phyloP scores from a whole-genome alignment of 805 yeast genomes.

The Spathaspora gorwiae region DNA sequence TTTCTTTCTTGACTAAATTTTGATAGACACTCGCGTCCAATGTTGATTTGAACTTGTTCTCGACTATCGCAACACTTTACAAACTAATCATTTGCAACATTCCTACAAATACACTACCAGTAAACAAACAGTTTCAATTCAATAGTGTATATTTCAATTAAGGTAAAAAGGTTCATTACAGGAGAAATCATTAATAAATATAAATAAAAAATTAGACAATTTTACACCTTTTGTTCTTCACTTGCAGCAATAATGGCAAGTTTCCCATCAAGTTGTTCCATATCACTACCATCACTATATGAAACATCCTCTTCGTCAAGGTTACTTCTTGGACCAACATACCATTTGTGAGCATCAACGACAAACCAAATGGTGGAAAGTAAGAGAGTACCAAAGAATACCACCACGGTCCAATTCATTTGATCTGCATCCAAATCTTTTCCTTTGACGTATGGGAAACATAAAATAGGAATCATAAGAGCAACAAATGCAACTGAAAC shows the following conservation, averaged over 20 bases:
- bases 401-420: constrained; percentile 66
- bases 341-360: constrained; percentile 54
- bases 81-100: too few relatives aligned
- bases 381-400: constrained; percentile 56
- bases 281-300: constrained; percentile 14
- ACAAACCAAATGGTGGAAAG: constrained; percentile 47
- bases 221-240: neutral
- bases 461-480: constrained; percentile 56
- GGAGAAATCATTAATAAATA: too few relatives aligned
- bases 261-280: constrained; percentile 5
- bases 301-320: constrained; percentile 32
- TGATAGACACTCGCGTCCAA: too few relatives aligned
- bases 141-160: too few relatives aligned
- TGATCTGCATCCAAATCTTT: constrained; percentile 29
- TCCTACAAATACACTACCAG: too few relatives aligned
- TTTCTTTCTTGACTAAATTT: too few relatives aligned
- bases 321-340: constrained; percentile 57
- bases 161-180: too few relatives aligned
- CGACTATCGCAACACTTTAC: too few relatives aligned
- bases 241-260: neutral
- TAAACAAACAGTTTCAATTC: too few relatives aligned
- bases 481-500: constrained; percentile 47
- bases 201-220: too few relatives aligned
- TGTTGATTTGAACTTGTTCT: too few relatives aligned
- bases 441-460: constrained; percentile 47